phyloP scores from a whole-genome alignment of 805 yeast species.

The Metschnikowia chrysomelidarum region DNA sequence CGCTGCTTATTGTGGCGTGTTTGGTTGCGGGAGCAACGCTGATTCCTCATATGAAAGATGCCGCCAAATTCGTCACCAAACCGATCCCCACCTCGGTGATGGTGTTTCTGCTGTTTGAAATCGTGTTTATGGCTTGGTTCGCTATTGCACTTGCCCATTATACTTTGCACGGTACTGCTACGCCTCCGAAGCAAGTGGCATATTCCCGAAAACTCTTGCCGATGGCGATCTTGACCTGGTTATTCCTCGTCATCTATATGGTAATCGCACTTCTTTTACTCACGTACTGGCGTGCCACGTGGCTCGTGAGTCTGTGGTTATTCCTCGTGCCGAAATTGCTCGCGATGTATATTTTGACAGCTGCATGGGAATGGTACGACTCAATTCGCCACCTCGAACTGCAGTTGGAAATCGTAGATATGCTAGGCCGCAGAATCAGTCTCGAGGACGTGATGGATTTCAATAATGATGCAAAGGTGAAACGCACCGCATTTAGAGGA shows the following conservation, averaged over 20 bases:
- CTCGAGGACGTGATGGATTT: constrained; percentile 38
- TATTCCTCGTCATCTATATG: constrained; percentile 39
- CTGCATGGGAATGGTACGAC: constrained; percentile 67
- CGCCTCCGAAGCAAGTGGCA: constrained; percentile 38
- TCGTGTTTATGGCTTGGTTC: constrained; percentile 28
- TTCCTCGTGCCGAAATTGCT: constrained; percentile 42
- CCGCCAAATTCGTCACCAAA: constrained; percentile 7
- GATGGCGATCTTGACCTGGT: constrained; percentile 45
- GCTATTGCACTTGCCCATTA: constrained; percentile 36
- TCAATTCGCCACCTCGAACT: constrained; percentile 51
- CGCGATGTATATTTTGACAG: constrained; percentile 49
- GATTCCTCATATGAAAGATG: constrained; percentile 16
- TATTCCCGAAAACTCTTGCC: constrained; percentile 48
- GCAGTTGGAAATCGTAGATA: constrained; percentile 51
- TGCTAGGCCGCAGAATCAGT: constrained; percentile 59
- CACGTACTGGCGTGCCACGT: constrained; percentile 26
- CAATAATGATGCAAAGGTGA: constrained; percentile 22
- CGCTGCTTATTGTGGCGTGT: constrained; percentile 15
- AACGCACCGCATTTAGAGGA: constrained; percentile 29
- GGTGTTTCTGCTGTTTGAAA: constrained; percentile 21
- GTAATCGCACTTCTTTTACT: constrained; percentile 25
- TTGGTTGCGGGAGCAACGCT: constrained; percentile 13
- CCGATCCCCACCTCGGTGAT: constrained; percentile 7
- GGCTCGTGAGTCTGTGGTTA: constrained; percentile 51
- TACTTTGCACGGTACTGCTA: constrained; percentile 31